A percentile compares a stretch with the other conserved stretches of the same genome.
These are phyloP conservation scores for Cupressus sempervirens DNA, from an alignment of 75 land plant genomes.

Conservation along the genomic window DNA sequence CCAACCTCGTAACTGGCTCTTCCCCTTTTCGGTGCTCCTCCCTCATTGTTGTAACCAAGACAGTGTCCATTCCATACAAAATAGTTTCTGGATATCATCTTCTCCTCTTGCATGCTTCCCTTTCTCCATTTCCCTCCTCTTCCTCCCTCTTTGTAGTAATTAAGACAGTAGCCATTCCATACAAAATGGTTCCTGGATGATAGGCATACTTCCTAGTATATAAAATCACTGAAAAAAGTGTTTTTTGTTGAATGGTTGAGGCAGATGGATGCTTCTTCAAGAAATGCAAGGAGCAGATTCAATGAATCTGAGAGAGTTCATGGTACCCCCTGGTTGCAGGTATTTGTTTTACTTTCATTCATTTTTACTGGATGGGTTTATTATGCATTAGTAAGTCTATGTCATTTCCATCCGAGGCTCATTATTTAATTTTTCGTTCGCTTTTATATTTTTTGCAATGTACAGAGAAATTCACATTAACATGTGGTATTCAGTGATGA, in stretches of 20 bases:
- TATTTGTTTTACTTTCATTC: conserved; percentile 17
- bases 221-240: neutral
- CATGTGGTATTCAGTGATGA: neutral
- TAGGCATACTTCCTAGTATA: neutral
- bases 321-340: conserved; percentile 96
- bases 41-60: too few relatives aligned
- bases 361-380: conserved; percentile 3
- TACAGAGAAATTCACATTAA: neutral
- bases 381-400: neutral
- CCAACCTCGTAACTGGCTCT: too few relatives aligned
- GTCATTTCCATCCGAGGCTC: neutral
- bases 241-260: conserved; percentile 16
- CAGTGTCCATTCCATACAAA: too few relatives aligned
- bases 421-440: neutral
- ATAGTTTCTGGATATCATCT: too few relatives aligned
- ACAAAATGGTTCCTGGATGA: neutral
- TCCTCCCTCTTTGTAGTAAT: neutral
- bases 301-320: conserved; percentile 81
- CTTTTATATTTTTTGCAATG: neutral
- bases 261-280: conserved; percentile 95
- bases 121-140: neutral
- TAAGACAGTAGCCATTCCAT: neutral
- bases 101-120: too few relatives aligned
- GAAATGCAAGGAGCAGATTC: conserved; percentile 74
- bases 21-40: too few relatives aligned